Evolutionary conservation across 2,329 filamentous ascomycete genomes (phyloP).

Genomic region (Hirsutella minnesotensis): DNA sequence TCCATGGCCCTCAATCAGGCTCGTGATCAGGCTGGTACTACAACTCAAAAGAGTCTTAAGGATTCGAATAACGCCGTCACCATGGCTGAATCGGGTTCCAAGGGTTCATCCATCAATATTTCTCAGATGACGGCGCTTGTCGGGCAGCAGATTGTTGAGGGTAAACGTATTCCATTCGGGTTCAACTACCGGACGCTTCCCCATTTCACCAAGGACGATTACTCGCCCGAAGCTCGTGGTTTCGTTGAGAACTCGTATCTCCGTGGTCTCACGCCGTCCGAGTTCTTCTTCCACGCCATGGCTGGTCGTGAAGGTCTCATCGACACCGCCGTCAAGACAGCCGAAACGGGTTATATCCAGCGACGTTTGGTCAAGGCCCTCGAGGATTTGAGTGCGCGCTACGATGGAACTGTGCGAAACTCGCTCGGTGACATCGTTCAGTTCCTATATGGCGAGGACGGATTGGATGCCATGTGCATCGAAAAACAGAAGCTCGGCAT

Average conservation of each 20-base stretch:
- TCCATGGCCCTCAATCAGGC: constrained; percentile 89
- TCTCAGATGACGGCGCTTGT: constrained; percentile 98
- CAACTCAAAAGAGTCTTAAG: constrained; percentile 84
- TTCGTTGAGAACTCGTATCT: constrained; percentile 99
- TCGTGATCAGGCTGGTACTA: constrained; percentile 91
- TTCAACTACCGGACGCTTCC: constrained; percentile 97
- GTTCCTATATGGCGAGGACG: constrained; percentile 96
- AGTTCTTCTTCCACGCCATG: constrained; percentile 99
- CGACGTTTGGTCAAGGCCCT: constrained; percentile 95
- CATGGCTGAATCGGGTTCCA: constrained; percentile 94
- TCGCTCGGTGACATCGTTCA: constrained; percentile 94
- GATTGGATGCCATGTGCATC: constrained; percentile 83
- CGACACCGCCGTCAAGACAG: constrained; percentile 98
- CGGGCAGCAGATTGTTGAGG: constrained; percentile 95
- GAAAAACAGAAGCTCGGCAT: constrained; percentile 87
- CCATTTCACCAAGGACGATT: constrained; percentile 98
- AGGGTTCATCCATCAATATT: constrained; percentile 98
- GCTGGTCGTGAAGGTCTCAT: constrained; percentile 99
- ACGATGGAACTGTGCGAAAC: constrained; percentile 94
- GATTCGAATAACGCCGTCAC: constrained; percentile 93
- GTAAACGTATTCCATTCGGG: constrained; percentile 96
- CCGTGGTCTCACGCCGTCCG: constrained; percentile 83
- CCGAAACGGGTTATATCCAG: constrained; percentile 98
- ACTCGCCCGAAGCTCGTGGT: constrained; percentile 89
- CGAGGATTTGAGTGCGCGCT: constrained; percentile 94